Evolutionary conservation across 345 rosid genomes (phyloP).

Genomic region (Gynandropsis gynandra): DNA sequence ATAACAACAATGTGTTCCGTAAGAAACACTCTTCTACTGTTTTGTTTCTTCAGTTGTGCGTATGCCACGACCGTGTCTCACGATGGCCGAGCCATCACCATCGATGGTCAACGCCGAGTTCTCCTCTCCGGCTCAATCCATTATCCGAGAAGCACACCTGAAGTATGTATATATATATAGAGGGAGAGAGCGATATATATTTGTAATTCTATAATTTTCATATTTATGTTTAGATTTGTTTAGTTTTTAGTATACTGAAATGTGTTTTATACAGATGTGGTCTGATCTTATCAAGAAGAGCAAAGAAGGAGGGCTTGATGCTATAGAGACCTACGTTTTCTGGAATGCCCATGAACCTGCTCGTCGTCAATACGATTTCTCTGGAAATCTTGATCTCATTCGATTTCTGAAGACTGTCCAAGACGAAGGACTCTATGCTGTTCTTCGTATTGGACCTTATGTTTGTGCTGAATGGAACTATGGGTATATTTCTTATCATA

Average conservation of each 20-base stretch:
- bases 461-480: constrained; percentile 56
- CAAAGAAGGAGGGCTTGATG: constrained; percentile 48
- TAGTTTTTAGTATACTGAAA: no score
- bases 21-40: not conserved
- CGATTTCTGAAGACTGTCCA: constrained; percentile 36
- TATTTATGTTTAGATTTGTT: not conserved
- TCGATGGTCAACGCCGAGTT: constrained; percentile 39
- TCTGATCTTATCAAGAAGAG: constrained; percentile 41
- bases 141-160: constrained; percentile 45
- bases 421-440: constrained; percentile 33
- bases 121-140: constrained; percentile 43
- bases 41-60: constrained; percentile 1
- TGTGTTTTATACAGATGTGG: constrained; percentile 72
- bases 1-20: constrained; percentile 17
- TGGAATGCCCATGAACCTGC: constrained; percentile 51
- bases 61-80: constrained; percentile 23
- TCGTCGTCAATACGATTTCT: constrained; percentile 40
- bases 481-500: constrained; percentile 34
- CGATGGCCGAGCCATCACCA: constrained; percentile 38
- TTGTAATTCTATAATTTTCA: no score
- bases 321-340: constrained; percentile 47
- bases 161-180: constrained; percentile 15
- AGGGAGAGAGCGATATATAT: no score
- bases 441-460: constrained; percentile 50
- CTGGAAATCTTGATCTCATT: constrained; percentile 36